phyloP scores from a whole-genome alignment of 1,284 basidiomycete species.

The Trametes versicolor region DNA sequence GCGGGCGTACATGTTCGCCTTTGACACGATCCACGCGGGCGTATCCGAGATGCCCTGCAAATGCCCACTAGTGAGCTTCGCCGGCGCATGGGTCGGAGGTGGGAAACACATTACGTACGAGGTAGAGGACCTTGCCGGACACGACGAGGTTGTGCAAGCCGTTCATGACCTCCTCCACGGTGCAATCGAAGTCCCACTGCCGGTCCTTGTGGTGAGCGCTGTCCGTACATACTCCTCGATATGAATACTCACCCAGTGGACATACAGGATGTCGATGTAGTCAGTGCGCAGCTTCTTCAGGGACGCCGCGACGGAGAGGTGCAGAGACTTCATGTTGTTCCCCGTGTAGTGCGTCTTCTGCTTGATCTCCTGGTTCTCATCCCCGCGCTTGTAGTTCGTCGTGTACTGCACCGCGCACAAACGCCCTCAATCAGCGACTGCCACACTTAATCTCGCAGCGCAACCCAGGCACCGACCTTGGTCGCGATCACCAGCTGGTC shows the following conservation, averaged over 20 bases:
- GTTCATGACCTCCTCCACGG: constrained; percentile 59
- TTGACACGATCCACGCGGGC: constrained; percentile 43
- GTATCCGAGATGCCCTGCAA: constrained; percentile 43
- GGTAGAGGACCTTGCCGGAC: constrained; percentile 55
- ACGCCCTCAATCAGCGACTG: neutral
- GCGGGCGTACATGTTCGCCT: constrained; percentile 43
- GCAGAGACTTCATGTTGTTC: constrained; percentile 58
- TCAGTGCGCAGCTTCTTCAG: constrained; percentile 65
- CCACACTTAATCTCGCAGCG: no score
- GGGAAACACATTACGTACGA: constrained; percentile 36
- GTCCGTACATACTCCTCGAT: neutral
- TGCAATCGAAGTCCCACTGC: constrained; percentile 53
- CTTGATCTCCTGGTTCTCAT: constrained; percentile 28
- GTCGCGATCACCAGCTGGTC: constrained; percentile 57
- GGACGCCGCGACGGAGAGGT: constrained; percentile 54
- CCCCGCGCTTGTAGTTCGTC: constrained; percentile 36
- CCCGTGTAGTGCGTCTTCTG: constrained; percentile 57
- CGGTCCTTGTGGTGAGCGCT: neutral
- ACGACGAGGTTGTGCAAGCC: constrained; percentile 53
- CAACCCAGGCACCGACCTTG: constrained; percentile 38
- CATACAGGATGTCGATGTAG: constrained; percentile 64
- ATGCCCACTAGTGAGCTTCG: neutral
- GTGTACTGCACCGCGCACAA: constrained; percentile 43
- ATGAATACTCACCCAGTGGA: constrained; percentile 24
- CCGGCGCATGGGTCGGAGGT: constrained; percentile 22